phyloP scores from a whole-genome alignment of 768 basidiomycete genomes.

The Coprinopsis cinerea region DNA sequence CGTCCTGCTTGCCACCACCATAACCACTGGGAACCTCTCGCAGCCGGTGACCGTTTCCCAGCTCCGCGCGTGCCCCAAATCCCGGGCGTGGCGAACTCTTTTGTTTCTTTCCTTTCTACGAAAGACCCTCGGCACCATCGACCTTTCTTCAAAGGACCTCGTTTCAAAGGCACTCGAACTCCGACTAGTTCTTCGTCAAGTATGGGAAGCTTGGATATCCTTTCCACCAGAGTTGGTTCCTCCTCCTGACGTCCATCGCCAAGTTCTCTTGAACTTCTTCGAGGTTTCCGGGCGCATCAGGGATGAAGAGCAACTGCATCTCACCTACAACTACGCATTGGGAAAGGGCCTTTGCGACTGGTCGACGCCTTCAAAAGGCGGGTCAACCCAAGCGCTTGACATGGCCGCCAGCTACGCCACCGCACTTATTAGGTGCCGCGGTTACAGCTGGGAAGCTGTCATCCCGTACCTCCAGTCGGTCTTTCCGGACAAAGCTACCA shows the following conservation, averaged over 20 bases:
- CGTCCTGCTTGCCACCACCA: conserved; percentile 25
- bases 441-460: neutral
- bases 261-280: neutral
- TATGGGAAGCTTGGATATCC: conserved; percentile 3
- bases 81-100: neutral
- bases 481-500: neutral
- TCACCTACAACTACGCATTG: neutral
- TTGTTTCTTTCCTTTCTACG: neutral
- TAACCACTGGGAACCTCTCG: neutral
- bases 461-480: neutral
- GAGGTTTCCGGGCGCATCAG: neutral
- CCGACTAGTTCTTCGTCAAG: neutral
- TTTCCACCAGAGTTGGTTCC: neutral
- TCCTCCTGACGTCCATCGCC: conserved; percentile 2
- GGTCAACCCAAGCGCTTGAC: neutral
- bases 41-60: neutral
- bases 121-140: neutral
- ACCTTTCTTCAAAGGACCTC: neutral
- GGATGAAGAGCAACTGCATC: neutral
- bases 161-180: neutral
- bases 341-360: neutral
- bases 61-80: neutral
- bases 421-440: neutral
- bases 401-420: neutral
- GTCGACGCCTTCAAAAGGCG: neutral